Conservation (phyloP, 2,329 filamentous ascomycete species). For the Aspergillus arachidicola region DNA sequence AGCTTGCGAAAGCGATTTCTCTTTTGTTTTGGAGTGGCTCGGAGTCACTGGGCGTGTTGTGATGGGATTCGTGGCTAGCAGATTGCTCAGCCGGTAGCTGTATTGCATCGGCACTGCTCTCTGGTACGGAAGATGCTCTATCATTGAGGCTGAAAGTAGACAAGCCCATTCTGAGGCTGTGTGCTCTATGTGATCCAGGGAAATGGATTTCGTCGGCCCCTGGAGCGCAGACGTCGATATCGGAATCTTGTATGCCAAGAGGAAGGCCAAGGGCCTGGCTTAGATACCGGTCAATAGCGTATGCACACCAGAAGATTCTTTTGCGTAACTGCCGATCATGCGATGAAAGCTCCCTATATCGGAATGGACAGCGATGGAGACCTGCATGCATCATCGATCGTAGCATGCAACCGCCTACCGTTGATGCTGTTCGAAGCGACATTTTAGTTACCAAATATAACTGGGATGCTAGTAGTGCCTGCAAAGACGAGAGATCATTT, state of each 20-base stretch:
- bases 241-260: constrained; percentile 45
- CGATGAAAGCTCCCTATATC: constrained; percentile 50
- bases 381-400: constrained; percentile 54
- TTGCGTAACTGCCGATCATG: constrained; percentile 45
- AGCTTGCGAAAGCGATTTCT: constrained; percentile 40
- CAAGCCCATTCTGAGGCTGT: not conserved
- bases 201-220: constrained; percentile 44
- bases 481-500: constrained; percentile 51
- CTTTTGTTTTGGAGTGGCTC: constrained; percentile 24
- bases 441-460: constrained; percentile 53
- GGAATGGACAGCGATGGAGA: constrained; percentile 55
- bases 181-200: constrained; percentile 18
- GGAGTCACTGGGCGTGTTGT: not conserved
- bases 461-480: constrained; percentile 53
- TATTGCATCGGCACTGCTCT: not conserved
- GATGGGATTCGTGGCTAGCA: too few species aligned
- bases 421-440: constrained; percentile 53
- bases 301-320: constrained; percentile 47
- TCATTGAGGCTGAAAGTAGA: not conserved
- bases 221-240: constrained; percentile 52
- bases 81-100: not conserved
- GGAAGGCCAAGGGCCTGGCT: constrained; percentile 44
- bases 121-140: not conserved
- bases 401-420: constrained; percentile 51
- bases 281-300: constrained; percentile 46